phyloP scores from a whole-genome alignment of 2,329 filamentous ascomycete genomes.

The Aspergillus jensenii region DNA sequence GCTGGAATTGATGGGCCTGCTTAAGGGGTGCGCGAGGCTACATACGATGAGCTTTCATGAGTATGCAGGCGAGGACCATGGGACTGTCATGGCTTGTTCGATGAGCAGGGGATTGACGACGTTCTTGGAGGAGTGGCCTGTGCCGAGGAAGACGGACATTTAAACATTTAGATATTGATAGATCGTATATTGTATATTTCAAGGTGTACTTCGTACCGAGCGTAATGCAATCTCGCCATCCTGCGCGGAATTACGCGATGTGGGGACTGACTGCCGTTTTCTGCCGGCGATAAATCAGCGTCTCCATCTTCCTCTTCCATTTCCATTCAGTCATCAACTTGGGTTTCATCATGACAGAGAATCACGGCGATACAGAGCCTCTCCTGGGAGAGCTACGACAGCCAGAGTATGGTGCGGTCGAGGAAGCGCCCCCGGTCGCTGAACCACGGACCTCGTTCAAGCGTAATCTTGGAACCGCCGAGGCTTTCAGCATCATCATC shows the following conservation, averaged over 20 bases:
- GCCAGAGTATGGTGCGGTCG: background rate
- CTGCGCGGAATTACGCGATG: slow-evolving; percentile 1
- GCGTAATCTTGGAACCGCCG: slow-evolving; percentile 16
- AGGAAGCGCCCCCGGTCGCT: background rate
- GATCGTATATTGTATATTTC: background rate
- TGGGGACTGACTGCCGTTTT: background rate
- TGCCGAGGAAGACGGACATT: background rate
- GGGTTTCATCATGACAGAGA: background rate
- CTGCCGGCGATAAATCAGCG: background rate
- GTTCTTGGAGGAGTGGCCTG: slow-evolving; percentile 20
- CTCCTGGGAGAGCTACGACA: background rate
- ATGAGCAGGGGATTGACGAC: slow-evolving; percentile 24
- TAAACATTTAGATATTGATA: background rate
- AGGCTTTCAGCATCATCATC: slow-evolving; percentile 21
- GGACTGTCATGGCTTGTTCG: slow-evolving; percentile 26
- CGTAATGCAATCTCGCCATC: background rate
- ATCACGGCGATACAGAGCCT: background rate
- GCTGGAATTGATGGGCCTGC: slow-evolving; percentile 14
- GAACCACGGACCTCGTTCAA: slow-evolving; percentile 10
- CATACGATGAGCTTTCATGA: slow-evolving; percentile 16
- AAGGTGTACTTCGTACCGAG: background rate
- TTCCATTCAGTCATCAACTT: background rate
- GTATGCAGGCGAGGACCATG: slow-evolving; percentile 34
- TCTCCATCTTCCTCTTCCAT: background rate
- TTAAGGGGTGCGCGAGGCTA: slow-evolving; percentile 17